Percentiles rank a stretch among this genome's conserved stretches.
phyloP scores from a whole-genome alignment of 2,329 filamentous ascomycete genomes.

The Pseudogymnoascus sp. region DNA sequence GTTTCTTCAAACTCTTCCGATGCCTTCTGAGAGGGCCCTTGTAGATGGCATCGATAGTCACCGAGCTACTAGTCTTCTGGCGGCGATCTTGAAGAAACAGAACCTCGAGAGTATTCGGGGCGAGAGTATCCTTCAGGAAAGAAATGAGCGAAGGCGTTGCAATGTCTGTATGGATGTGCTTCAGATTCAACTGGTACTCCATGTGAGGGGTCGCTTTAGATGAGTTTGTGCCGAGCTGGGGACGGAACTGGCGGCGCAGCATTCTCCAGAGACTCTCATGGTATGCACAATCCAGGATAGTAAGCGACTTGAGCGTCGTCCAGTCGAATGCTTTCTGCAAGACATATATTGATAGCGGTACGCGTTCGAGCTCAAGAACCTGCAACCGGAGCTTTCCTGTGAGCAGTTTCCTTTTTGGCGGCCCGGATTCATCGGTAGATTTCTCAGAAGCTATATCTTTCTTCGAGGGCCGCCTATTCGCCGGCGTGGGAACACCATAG shows the following conservation, averaged over 20 bases:
- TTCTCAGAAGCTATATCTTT: background rate
- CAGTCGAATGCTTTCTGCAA: conserved; percentile 65
- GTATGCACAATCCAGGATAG: conserved; percentile 63
- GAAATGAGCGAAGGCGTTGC: conserved; percentile 60
- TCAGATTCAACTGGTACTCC: conserved; percentile 58
- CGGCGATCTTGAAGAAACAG: conserved; percentile 64
- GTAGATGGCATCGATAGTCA: conserved; percentile 64
- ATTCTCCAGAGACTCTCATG: conserved; percentile 70
- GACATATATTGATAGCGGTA: conserved; percentile 64
- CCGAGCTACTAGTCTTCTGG: conserved; percentile 40
- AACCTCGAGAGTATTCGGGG: conserved; percentile 70
- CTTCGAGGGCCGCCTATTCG: background rate
- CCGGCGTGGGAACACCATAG: background rate
- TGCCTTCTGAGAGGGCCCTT: conserved; percentile 62
- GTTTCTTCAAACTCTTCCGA: conserved; percentile 58
- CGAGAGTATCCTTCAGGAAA: conserved; percentile 69
- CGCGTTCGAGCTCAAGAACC: conserved; percentile 64
- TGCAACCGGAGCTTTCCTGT: conserved; percentile 58
- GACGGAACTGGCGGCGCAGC: conserved; percentile 53
- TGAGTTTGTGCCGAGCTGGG: conserved; percentile 23
- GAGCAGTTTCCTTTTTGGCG: conserved; percentile 32
- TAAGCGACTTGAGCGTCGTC: conserved; percentile 61
- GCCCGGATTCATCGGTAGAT: background rate
- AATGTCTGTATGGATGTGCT: conserved; percentile 65
- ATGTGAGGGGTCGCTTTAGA: conserved; percentile 20